Base-by-base conservation (phyloP, 2,329 filamentous ascomycete genomes). In the Volutella citrinella region DNA sequence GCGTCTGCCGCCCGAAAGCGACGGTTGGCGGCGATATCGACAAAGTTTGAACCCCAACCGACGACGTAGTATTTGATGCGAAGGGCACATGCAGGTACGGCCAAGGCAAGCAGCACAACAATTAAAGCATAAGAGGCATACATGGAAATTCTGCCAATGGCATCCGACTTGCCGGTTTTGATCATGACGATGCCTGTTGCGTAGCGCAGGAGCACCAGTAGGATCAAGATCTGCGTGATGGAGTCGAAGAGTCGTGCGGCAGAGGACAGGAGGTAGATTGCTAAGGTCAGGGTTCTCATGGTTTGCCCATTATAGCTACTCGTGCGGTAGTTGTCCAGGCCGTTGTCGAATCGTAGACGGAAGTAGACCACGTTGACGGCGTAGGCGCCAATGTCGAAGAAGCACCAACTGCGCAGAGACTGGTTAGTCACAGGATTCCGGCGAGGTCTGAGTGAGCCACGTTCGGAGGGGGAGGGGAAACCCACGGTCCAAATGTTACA, bases 171-270 rank as follows among this genome's bases (percentile, higher is more conserved):
- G 5, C 42, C 45, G 3, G 35, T 33, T 4, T 49, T 36, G 0
- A 41, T 44, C 10, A 50, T 34, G 25, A 40, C 29, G 22, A 51
- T 48, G 8, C 48, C 54, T 2, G 29, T 41, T 14, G 40, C 39
- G 2, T 59, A 32, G 28, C 40, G 36, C 3, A 54, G 34, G 7
- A 59, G 41, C n/a, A 48, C 38, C 8, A 59, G 23, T 24, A 55
- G 45, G 12, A 48, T 15, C 16, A 54, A 27, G 7, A 52, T 37
- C 1, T 55, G 43, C 16, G 33, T 28, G 5, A 47, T 15, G 32
- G 7, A 25, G 28, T 47, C 37, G 15, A 32, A 31, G 3, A 43
- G 12, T 6, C 26, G 19, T 1, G 26, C 22, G 7, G 46, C 17
- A 19, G 33, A 19, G n/a, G 34, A 11, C 14, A 44, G 21, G 14